Percentiles rank a stretch among this genome's conserved stretches.
phyloP scores from a whole-genome alignment of 305 asterid genomes.

The Petunia hybrid region DNA sequence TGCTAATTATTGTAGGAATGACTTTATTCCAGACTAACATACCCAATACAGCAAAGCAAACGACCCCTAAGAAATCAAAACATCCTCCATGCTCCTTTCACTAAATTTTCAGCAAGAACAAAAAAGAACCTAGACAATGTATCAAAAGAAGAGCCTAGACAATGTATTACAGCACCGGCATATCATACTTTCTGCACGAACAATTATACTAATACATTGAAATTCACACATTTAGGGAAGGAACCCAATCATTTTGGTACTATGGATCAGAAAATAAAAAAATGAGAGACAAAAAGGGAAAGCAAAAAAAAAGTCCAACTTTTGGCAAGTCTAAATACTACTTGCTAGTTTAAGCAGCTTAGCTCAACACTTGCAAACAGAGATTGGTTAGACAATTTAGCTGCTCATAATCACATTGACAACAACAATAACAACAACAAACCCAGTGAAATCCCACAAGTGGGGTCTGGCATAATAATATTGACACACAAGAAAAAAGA shows the following conservation, averaged over 20 bases:
- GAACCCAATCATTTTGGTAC: not conserved
- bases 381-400: no score
- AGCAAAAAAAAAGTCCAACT: not conserved
- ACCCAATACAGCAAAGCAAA: no score
- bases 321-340: not conserved
- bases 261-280: not conserved
- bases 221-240: not conserved
- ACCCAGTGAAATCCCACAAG: no score
- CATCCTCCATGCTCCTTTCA: not conserved
- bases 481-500: no score
- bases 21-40: not conserved
- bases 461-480: no score
- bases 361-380: not conserved
- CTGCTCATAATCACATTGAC: no score
- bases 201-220: not conserved
- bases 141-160: not conserved
- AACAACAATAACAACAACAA: no score
- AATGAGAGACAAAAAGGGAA: not conserved
- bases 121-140: no score
- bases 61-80: slow-evolving; percentile 4
- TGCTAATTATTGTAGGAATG: not conserved
- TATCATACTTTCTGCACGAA: slow-evolving; percentile 9
- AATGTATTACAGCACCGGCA: not conserved
- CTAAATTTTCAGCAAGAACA: not conserved
- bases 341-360: not conserved